phyloP scores from a whole-genome alignment of 1,139 yeast genomes.

The Casaregolazyma suthepensis region DNA sequence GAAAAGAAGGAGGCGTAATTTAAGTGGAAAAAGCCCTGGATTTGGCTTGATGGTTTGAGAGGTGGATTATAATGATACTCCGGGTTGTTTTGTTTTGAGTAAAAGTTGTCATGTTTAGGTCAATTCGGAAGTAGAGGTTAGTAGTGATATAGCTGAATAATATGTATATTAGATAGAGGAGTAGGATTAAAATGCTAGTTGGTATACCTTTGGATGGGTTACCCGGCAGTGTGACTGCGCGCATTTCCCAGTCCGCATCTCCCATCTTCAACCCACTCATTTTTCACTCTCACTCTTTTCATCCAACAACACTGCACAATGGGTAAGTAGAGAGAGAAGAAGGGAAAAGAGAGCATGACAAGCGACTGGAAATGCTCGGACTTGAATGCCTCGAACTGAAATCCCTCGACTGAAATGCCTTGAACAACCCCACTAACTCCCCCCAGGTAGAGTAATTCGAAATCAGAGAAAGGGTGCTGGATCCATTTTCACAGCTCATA shows the following conservation, averaged over 20 bases:
- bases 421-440: not conserved
- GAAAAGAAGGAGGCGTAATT: not conserved
- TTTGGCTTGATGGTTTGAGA: not conserved
- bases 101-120: not conserved
- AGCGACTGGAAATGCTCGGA: not conserved
- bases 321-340: conserved; percentile 13
- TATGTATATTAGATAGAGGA: not conserved
- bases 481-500: conserved; percentile 99
- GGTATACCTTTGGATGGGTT: not conserved
- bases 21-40: not conserved
- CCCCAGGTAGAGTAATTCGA: conserved; percentile 98
- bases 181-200: not conserved
- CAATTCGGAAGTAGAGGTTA: not conserved
- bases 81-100: not conserved
- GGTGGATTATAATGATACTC: not conserved
- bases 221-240: conserved; percentile 8
- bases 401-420: not conserved
- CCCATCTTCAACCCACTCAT: conserved; percentile 7
- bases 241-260: conserved; percentile 6
- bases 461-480: conserved; percentile 99
- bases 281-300: conserved; percentile 10
- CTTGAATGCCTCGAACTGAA: too few relatives aligned
- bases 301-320: conserved; percentile 8
- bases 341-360: not conserved
- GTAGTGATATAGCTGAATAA: not conserved